Evolutionary conservation across 495 filamentous ascomycete species (phyloP), one percentile per base, ranked within the genome.

Genomic region (Aspergillus baeticus): DNA sequence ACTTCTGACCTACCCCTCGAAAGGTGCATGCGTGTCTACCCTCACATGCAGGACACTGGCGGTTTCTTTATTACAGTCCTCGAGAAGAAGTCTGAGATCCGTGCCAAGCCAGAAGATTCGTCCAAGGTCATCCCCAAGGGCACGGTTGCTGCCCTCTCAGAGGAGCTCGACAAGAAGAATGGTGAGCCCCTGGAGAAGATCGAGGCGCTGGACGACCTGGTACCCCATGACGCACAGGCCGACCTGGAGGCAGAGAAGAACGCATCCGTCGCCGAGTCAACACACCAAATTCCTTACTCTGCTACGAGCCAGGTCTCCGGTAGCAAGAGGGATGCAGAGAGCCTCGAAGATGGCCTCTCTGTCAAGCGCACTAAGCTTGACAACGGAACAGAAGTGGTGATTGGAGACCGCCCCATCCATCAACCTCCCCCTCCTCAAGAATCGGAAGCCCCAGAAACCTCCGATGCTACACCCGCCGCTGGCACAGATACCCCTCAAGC

Each of bases 11-110:
- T 97, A n/a, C 90, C 91, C 5, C 80, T 97, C 0, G 89, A 97
- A 58, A 83, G 87, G 37, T 96, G 92, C 71, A 91, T 97, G 81
- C 82, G 94, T 55, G 81, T 99, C 13, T 99, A 99, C 66, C 87
- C 91, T 22, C 93, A 99, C 69, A 78, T 90, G 58, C 95, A 98
- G 71, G 91, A 99, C 63, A 98, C 94, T 38, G 94, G 94, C 53
- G 91, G 86, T 21, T 99, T 99, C 79, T 99, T 98, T 75, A 96
- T 99, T 65, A 84, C 91, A 0, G 90, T 97, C 3, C 76, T 99
- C 21, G 89, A 96, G 73, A 99, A 99, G 80, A 83, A 82, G 60
- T 77, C 79, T 7, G 95, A 98, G 63, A 96, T 98, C 69, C 87
- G 82, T 59, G 86, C 90, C 2, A 89, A 87, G 72, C 85, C 89